Evolutionary conservation across 2,329 filamentous ascomycete species (phyloP).

Genomic region (Fusarium redolens): DNA sequence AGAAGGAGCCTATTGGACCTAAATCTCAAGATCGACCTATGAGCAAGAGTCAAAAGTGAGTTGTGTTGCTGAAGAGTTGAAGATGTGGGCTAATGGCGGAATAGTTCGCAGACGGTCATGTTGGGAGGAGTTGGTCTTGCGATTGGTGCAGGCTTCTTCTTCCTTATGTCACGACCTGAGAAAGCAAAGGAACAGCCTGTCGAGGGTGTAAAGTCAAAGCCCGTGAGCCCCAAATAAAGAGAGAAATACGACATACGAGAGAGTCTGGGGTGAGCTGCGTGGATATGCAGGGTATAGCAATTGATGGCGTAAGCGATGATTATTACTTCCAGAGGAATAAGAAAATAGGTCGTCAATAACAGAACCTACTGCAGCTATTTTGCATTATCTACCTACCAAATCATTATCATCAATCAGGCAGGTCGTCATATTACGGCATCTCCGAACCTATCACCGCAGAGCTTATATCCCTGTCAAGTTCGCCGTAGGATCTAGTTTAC

Average conservation of each 20-base stretch:
- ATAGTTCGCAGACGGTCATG: constrained; percentile 16
- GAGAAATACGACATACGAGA: not conserved
- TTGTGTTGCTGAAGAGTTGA: not conserved
- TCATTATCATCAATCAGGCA: not conserved
- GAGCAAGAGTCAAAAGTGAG: constrained; percentile 11
- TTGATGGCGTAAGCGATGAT: constrained; percentile 32
- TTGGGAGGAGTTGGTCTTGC: constrained; percentile 30
- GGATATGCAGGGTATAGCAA: not conserved
- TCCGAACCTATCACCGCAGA: constrained; percentile 3
- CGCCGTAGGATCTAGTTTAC: constrained; percentile 1
- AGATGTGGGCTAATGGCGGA: not conserved
- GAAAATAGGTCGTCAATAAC: not conserved
- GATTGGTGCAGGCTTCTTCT: constrained; percentile 30
- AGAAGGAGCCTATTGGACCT: constrained; percentile 15
- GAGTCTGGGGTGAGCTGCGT: not conserved
- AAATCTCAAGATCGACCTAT: not conserved
- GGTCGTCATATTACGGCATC: not conserved
- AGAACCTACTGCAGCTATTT: not conserved
- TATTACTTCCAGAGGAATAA: not conserved
- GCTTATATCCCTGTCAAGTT: not conserved
- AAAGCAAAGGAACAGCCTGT: constrained; percentile 22
- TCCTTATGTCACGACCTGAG: constrained; percentile 15
- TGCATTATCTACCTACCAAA: not conserved
- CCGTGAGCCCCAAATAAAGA: not conserved
- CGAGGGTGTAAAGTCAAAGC: not conserved